Base-by-base conservation (phyloP, 2,329 filamentous ascomycete species). In the Nemania abortiva region DNA sequence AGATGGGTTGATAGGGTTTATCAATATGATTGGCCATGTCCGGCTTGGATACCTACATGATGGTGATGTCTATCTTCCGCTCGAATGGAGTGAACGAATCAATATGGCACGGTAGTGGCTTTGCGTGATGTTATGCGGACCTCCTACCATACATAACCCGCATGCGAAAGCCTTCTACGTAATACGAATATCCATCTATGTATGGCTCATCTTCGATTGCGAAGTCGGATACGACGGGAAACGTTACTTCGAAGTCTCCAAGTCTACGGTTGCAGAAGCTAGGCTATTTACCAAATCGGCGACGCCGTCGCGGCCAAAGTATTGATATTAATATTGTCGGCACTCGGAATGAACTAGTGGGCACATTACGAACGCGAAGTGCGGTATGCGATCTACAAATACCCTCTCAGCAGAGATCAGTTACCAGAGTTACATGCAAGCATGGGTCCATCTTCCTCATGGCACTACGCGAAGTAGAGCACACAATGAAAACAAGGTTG, bases 401-500 rank as follows among this genome's bases (percentile, higher is more conserved):
- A 18, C 5, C 39, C 1, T 18, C 2, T 15, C 31, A 34, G 2
- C 9, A 42, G 15, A 1, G 39, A 42, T 5, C 6, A 15, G 39
- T 18, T 42, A 31, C 45, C 50, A 34, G 34, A 37, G 34, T 27
- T 56, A 29, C 7, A n/a, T n/a, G 22, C 11, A 22, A 9, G 11
- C 22, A 2, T 6, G 10, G 10, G 1, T 31, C 42, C 37, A 37
- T 80, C 82, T 84, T 85, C 83, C 78, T 85, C 82, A 76, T 81
- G 79, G 66, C 82, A 76, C 74, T 75, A 78, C 82, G 45, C 79
- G 67, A 77, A 78, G 79, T 77, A 74, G 70, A 70, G 74, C 61
- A 66, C 80, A 82, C 72, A 82, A 84, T 82, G 84, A 85, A 85
- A 85, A 74, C 63, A 63, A 57, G 52, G 27, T 29, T 29, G 9